Conservation (phyloP, 2,329 filamentous ascomycete genomes). For the Venturia nashicola region DNA sequence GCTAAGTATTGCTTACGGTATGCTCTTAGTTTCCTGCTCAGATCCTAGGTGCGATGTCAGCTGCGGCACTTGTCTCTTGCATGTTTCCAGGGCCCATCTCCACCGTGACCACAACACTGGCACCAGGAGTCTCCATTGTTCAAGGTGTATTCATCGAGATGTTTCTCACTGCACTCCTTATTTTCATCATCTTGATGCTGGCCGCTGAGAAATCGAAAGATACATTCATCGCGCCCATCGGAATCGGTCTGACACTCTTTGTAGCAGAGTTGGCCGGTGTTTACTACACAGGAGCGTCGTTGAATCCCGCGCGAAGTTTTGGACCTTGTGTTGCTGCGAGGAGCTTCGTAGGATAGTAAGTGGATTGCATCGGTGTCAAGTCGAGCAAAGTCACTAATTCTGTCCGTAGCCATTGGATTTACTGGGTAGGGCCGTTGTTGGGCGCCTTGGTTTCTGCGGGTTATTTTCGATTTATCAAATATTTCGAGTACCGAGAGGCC, state of each 20-base stretch:
- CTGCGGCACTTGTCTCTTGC: slow-evolving; percentile 29
- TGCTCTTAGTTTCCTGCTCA: neutral
- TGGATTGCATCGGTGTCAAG: neutral
- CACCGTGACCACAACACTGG: slow-evolving; percentile 30
- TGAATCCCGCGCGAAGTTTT: slow-evolving; percentile 9
- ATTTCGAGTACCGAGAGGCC: slow-evolving; percentile 9
- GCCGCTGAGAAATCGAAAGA: slow-evolving; percentile 30
- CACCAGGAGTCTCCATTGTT: slow-evolving; percentile 26
- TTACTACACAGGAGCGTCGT: slow-evolving; percentile 4
- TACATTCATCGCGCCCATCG: slow-evolving; percentile 27
- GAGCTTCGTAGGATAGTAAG: slow-evolving; percentile 9
- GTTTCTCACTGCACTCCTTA: slow-evolving; percentile 34
- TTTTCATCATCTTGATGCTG: slow-evolving; percentile 20
- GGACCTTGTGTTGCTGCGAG: slow-evolving; percentile 4
- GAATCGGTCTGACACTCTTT: slow-evolving; percentile 14
- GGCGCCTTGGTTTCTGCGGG: slow-evolving; percentile 8
- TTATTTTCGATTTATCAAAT: slow-evolving; percentile 8
- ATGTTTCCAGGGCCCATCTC: slow-evolving; percentile 33
- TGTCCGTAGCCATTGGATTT: slow-evolving; percentile 9
- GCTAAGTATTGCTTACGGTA: neutral
- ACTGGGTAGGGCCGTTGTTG: slow-evolving; percentile 9
- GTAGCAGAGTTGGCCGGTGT: slow-evolving; percentile 10
- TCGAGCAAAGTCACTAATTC: neutral
- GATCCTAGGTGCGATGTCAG: slow-evolving; percentile 20
- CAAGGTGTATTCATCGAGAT: slow-evolving; percentile 41